Evolutionary conservation across 768 basidiomycete genomes (phyloP).

Genomic region (Naganishia kalamii): DNA sequence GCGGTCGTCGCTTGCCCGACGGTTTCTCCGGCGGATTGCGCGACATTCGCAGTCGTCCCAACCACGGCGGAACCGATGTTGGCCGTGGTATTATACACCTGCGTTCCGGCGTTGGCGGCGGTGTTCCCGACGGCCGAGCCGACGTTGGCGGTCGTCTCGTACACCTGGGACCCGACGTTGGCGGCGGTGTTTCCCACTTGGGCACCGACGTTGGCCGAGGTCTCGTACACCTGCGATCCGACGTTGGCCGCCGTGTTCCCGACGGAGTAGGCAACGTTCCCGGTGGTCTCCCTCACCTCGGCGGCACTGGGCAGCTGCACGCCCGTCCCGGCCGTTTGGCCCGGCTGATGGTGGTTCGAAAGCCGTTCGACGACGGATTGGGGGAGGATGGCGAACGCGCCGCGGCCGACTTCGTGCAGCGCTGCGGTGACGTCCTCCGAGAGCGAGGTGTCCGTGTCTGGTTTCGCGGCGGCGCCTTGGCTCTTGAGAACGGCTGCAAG

Average conservation of each 20-base stretch:
- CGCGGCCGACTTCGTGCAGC: constrained; percentile 32
- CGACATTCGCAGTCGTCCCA: neutral
- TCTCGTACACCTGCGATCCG: neutral
- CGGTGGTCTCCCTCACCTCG: neutral
- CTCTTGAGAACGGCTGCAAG: neutral
- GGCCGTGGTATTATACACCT: neutral
- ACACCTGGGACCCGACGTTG: neutral
- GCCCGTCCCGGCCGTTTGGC: neutral
- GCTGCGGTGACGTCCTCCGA: constrained; percentile 33
- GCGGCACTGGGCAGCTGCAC: neutral
- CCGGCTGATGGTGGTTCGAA: neutral
- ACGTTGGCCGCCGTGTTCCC: neutral
- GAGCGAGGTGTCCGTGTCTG: neutral
- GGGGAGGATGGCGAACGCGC: constrained; percentile 35
- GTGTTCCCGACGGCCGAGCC: neutral
- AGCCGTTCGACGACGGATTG: constrained; percentile 30
- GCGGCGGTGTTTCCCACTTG: neutral
- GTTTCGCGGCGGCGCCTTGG: neutral
- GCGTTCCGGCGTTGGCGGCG: neutral
- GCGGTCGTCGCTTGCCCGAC: neutral
- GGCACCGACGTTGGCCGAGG: neutral
- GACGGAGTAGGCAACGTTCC: neutral
- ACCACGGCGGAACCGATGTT: neutral
- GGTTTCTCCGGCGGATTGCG: neutral
- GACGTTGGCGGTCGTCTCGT: neutral